Percentiles rank a stretch among this genome's conserved stretches.
phyloP scores from a whole-genome alignment of 1,284 basidiomycete genomes.

The Anthracocystis walkeri region DNA sequence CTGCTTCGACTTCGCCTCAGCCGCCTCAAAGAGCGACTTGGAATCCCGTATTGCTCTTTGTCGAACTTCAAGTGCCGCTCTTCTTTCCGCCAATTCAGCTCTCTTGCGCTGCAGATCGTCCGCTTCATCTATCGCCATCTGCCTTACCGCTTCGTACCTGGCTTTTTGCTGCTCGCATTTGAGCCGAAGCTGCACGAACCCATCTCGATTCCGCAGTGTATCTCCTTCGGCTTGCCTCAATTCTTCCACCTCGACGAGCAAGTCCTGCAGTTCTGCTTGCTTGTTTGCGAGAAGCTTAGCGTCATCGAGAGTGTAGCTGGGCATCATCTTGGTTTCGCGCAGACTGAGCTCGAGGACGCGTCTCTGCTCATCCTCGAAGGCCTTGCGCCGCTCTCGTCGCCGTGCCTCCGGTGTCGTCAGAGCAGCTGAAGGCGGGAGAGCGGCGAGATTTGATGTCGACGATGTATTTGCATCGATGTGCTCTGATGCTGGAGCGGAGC shows the following conservation, averaged over 20 bases:
- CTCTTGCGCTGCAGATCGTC: constrained; percentile 13
- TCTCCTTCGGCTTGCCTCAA: constrained; percentile 3
- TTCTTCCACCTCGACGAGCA: constrained; percentile 16
- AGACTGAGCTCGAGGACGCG: constrained; percentile 44
- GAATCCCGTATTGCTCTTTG: constrained; percentile 19
- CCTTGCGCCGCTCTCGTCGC: constrained; percentile 32
- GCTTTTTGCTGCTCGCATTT: constrained; percentile 31
- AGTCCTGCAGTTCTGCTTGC: constrained; percentile 23
- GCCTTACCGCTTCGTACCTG: constrained; percentile 8
- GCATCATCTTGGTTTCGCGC: constrained; percentile 55
- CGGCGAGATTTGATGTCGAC: background rate
- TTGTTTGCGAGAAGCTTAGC: constrained; percentile 18
- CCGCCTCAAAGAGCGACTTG: constrained; percentile 19
- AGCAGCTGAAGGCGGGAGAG: background rate
- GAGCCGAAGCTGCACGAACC: constrained; percentile 33
- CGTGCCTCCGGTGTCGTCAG: constrained; percentile 13
- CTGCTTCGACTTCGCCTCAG: constrained; percentile 8
- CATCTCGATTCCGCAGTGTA: constrained; percentile 17
- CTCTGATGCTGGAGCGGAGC: background rate
- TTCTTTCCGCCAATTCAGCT: constrained; percentile 16
- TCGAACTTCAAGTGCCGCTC: constrained; percentile 23
- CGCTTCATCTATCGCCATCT: constrained; percentile 25
- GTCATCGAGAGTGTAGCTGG: constrained; percentile 44
- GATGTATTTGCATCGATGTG: background rate
- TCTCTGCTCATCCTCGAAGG: constrained; percentile 41